Conservation (phyloP, 805 yeast genomes). For the Wickerhamomyces strasburgensis region DNA sequence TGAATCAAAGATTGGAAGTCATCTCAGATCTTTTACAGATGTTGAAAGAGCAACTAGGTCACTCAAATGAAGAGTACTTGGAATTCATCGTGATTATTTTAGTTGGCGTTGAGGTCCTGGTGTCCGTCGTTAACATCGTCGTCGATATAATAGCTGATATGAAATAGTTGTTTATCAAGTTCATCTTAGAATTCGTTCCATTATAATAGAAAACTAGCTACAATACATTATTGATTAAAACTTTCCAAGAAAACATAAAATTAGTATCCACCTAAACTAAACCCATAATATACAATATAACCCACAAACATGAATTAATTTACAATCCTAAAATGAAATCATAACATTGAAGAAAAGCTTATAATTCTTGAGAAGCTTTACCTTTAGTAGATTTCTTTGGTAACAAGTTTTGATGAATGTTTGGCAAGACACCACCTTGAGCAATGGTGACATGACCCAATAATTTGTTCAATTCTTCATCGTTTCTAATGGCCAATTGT, state of each 20-base stretch:
- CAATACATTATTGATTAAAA: neutral
- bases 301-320: constrained; percentile 13
- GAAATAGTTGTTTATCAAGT: constrained; percentile 6
- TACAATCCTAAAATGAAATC: constrained; percentile 8
- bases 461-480: constrained; percentile 95
- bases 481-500: constrained; percentile 98
- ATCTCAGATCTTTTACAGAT: constrained; percentile 89
- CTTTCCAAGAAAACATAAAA: constrained; percentile 15
- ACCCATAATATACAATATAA: constrained; percentile 22
- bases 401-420: constrained; percentile 91
- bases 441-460: constrained; percentile 93
- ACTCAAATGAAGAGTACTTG: constrained; percentile 86
- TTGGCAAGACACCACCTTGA: constrained; percentile 99
- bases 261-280: constrained; percentile 23
- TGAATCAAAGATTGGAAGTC: constrained; percentile 91
- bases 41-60: constrained; percentile 96
- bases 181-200: too few relatives aligned
- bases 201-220: neutral
- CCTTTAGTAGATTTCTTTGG: constrained; percentile 65
- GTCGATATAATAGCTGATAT: constrained; percentile 45
- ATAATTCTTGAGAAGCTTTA: constrained; percentile 65
- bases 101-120: constrained; percentile 88
- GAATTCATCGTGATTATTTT: constrained; percentile 87
- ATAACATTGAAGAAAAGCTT: constrained; percentile 13
- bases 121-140: constrained; percentile 76